Conservation (phyloP, 345 rosid genomes). For the Moricandia arvensis region DNA sequence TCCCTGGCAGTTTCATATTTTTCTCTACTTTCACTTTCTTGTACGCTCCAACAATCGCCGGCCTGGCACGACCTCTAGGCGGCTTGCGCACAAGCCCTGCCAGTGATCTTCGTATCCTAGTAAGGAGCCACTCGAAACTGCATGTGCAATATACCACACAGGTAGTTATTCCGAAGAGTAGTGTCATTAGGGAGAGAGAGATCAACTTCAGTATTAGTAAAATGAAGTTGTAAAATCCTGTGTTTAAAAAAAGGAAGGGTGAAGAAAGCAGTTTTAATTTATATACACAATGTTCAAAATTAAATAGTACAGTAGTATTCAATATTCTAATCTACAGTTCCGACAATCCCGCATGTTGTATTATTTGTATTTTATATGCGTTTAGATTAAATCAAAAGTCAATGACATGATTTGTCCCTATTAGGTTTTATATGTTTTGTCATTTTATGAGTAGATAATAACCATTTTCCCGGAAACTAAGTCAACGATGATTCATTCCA, state of each 20-base stretch:
- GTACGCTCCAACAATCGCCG: slow-evolving; percentile 55
- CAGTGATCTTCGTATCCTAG: neutral
- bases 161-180: slow-evolving; percentile 38
- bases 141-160: slow-evolving; percentile 43
- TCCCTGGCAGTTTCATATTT: slow-evolving; percentile 52
- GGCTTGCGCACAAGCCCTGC: slow-evolving; percentile 23
- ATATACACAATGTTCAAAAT: neutral
- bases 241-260: slow-evolving; percentile 4
- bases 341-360: neutral
- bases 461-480: neutral
- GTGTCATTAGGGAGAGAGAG: slow-evolving; percentile 47
- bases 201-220: slow-evolving; percentile 45
- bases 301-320: neutral
- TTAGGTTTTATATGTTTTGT: neutral
- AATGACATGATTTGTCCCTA: neutral
- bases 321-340: neutral
- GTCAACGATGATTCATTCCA: neutral
- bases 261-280: neutral
- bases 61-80: slow-evolving; percentile 54
- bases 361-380: neutral
- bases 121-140: slow-evolving; percentile 11
- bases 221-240: slow-evolving; percentile 35
- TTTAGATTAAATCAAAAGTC: neutral
- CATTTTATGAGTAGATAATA: neutral
- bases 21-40: slow-evolving; percentile 52